These are phyloP conservation scores for Mitragyna speciosa DNA, from an alignment of 257 asterid species.

Conservation along the genomic window DNA sequence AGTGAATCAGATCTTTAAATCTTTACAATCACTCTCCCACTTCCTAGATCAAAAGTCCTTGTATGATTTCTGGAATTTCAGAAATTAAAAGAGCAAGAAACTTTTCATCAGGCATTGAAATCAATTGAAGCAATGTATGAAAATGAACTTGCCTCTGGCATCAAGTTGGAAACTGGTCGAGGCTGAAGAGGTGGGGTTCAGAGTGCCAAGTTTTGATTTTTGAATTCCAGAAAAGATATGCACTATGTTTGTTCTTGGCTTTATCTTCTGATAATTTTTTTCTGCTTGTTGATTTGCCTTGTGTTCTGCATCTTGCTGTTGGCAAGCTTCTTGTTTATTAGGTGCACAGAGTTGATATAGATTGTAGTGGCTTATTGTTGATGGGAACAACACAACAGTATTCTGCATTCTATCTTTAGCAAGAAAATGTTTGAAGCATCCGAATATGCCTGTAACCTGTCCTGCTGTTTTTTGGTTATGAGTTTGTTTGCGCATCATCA, in stretches of 20 bases:
- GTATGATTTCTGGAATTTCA: neutral
- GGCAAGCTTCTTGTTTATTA: conserved; percentile 49
- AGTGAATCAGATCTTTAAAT: neutral
- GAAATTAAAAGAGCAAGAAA: neutral
- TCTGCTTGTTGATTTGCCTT: neutral
- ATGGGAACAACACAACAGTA: conserved; percentile 84
- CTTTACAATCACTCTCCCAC: neutral
- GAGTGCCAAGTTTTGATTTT: neutral
- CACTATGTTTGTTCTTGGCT: neutral
- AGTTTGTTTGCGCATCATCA: neutral
- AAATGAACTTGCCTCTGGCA: neutral
- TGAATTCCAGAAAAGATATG: neutral
- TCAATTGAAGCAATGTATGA: neutral
- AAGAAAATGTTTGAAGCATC: conserved; percentile 80
- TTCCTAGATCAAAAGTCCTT: neutral
- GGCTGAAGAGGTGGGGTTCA: neutral
- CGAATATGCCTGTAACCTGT: conserved; percentile 39
- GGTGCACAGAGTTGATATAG: conserved; percentile 98
- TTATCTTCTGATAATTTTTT: neutral
- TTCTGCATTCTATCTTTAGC: conserved; percentile 84
- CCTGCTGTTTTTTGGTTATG: neutral
- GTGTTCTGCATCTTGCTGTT: conserved; percentile 27
- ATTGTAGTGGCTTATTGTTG: conserved; percentile 90
- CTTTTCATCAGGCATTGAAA: neutral
- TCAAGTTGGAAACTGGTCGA: neutral